These are phyloP conservation scores for Phaeomoniella chlamydospora DNA, from an alignment of 2,329 filamentous ascomycete species.

Conservation along the genomic window DNA sequence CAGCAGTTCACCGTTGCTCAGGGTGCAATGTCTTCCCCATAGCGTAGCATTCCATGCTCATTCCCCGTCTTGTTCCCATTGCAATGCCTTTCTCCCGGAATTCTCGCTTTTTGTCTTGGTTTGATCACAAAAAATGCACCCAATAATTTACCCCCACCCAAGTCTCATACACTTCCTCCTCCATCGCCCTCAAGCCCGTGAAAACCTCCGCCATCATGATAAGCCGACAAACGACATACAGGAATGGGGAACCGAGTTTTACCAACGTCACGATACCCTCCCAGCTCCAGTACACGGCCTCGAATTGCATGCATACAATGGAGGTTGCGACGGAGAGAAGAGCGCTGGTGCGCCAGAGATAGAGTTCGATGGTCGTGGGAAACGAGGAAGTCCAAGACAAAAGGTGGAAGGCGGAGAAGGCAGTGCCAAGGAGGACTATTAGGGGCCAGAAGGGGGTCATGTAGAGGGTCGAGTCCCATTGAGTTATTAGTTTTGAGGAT, in stretches of 20 bases:
- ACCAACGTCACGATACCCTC: slow-evolving; percentile 11
- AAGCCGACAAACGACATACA: slow-evolving; percentile 12
- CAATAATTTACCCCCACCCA: slow-evolving; percentile 9
- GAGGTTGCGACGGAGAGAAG: slow-evolving; percentile 14
- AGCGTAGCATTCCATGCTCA: too few relatives aligned
- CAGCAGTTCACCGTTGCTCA: too few relatives aligned
- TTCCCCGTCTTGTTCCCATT: too few relatives aligned
- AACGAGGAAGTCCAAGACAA: slow-evolving; percentile 17
- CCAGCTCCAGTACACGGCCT: slow-evolving; percentile 11
- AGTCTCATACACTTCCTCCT: slow-evolving; percentile 7
- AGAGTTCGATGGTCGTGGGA: slow-evolving; percentile 14
- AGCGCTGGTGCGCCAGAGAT: slow-evolving; percentile 15
- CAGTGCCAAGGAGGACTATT: slow-evolving; percentile 11
- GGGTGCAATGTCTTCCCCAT: too few relatives aligned
- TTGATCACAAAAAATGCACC: slow-evolving; percentile 11
- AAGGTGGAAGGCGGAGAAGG: slow-evolving; percentile 17
- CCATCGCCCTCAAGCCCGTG: slow-evolving; percentile 9
- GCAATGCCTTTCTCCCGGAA: too few relatives aligned
- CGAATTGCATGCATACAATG: slow-evolving; percentile 14
- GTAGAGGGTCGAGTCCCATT: slow-evolving; percentile 14
- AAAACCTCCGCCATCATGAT: slow-evolving; percentile 12
- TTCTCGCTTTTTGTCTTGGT: too few relatives aligned
- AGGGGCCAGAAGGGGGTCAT: slow-evolving; percentile 11
- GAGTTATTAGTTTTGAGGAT: too few relatives aligned
- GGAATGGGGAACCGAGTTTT: slow-evolving; percentile 10